Percentiles rank a stretch among this genome's conserved stretches.
Conservation (phyloP, 2,329 filamentous ascomycete genomes). For the Fusarium metavorans region DNA sequence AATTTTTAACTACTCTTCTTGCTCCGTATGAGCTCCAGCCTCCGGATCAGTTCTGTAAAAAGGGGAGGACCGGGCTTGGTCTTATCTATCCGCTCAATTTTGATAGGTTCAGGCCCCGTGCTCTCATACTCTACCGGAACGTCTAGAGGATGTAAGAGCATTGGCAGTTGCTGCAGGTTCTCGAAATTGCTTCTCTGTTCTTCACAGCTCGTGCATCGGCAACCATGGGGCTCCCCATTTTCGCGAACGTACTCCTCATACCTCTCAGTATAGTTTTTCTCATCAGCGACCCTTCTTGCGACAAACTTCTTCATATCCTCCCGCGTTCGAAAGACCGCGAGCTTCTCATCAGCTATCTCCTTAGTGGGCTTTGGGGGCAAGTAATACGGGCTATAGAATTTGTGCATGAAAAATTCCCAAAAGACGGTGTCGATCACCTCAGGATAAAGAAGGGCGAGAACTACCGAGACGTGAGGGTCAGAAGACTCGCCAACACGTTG, state of each 20-base stretch:
- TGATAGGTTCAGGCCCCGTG: background rate
- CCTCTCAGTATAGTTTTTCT: background rate
- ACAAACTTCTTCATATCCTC: background rate
- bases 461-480: background rate
- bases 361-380: background rate
- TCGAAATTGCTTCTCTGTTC: background rate
- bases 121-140: constrained; percentile 1
- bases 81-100: no score
- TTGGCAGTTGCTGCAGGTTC: background rate
- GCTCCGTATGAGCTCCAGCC: no score
- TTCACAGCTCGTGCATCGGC: background rate
- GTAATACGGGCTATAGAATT: background rate
- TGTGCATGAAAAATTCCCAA: background rate
- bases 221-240: background rate
- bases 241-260: background rate
- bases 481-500: background rate
- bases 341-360: background rate
- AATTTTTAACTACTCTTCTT: no score
- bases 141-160: background rate
- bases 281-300: background rate
- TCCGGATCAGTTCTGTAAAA: no score
- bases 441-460: constrained; percentile 1
- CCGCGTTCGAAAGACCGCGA: background rate
- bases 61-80: no score
- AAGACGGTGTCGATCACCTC: background rate